phyloP scores from a whole-genome alignment of 306 rosid genomes.

The Vachellia collinsii region DNA sequence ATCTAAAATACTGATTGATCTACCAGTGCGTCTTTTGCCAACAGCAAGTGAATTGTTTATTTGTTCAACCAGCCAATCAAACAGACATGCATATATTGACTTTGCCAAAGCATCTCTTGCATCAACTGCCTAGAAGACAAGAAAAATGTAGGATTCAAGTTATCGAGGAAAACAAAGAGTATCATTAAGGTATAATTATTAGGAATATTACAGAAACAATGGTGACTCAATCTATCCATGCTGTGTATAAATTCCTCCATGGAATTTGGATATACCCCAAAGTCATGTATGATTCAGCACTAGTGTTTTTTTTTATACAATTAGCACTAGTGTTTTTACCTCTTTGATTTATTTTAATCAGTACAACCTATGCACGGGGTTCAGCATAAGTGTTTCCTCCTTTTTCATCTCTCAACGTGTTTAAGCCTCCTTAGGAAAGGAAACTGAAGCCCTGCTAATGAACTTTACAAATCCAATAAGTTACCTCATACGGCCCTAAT shows the following conservation, averaged over 20 bases:
- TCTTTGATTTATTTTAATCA: background rate
- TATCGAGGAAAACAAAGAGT: slow-evolving; percentile 13
- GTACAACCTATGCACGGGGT: background rate
- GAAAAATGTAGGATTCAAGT: slow-evolving; percentile 14
- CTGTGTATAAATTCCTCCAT: background rate
- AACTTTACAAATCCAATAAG: slow-evolving; percentile 28
- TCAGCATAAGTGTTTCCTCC: slow-evolving; percentile 22
- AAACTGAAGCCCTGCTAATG: background rate
- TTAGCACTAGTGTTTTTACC: slow-evolving; percentile 22
- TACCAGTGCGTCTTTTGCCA: slow-evolving; percentile 92
- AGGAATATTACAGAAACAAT: slow-evolving; percentile 15
- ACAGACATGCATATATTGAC: slow-evolving; percentile 88
- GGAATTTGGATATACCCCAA: background rate
- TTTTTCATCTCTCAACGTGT: background rate
- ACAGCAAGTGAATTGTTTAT: slow-evolving; percentile 92
- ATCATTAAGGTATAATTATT: slow-evolving; percentile 14
- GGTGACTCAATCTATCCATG: slow-evolving; percentile 5
- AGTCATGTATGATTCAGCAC: slow-evolving; percentile 4
- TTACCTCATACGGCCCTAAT: slow-evolving; percentile 1
- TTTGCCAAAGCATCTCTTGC: slow-evolving; percentile 99
- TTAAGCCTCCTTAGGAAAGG: background rate
- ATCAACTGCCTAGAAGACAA: slow-evolving; percentile 70
- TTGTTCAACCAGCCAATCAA: slow-evolving; percentile 97
- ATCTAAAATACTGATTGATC: slow-evolving; percentile 96
- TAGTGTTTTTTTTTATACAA: background rate